Evolutionary conservation across 1,139 yeast genomes (phyloP), one percentile per base, ranked within the genome.

Genomic region (Kodamaea anthophila): DNA sequence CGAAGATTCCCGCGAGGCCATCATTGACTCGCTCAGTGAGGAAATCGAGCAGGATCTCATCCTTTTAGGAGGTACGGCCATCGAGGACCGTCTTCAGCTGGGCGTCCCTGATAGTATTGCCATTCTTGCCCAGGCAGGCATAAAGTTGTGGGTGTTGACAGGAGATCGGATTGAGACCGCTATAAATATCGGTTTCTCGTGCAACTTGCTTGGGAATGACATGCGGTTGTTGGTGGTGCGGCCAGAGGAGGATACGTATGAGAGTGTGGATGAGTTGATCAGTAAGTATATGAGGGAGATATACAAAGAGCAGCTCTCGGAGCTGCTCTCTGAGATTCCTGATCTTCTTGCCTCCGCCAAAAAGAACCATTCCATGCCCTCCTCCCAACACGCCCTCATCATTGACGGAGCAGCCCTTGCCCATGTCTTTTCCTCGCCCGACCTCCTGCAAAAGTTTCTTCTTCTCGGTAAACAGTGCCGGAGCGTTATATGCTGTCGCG

Each of bases 111-210:
- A 86, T 43, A 74, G 97, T 4, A 91, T 91, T 55, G 81, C 87
- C 8, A 59, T 83, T 27, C 69, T 91, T 34, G 85, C 82, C 9
- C 74, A 79, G 43, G 97, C 96, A 6, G 98, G 98, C 47, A 83
- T 91, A 43, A 91, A 91, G 55, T 65, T 91, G 33, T 91, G 98
- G 98, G 97, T 91, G 22, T 68, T 91, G 34, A 91, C 98, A 11
- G 98, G 98, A 56, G 98, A 91, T 58, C 84, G 88, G 59, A 93
- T 91, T 28, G 98, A 91, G 59, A 91, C 98, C 18, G 98, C 98
- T 7, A 91, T 91, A 50, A 91, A 91, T 51, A 91, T 91, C 63
- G 98, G 98, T 4, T 91, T 86, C 52, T 86, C 96, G 9, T 91
- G 97, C 67, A 91, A 91, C 47, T 64, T 91, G 41, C 67, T 91